These are phyloP conservation scores for Xenoacremonium recifei DNA, from an alignment of 2,329 filamentous ascomycete genomes.

Conservation along the genomic window DNA sequence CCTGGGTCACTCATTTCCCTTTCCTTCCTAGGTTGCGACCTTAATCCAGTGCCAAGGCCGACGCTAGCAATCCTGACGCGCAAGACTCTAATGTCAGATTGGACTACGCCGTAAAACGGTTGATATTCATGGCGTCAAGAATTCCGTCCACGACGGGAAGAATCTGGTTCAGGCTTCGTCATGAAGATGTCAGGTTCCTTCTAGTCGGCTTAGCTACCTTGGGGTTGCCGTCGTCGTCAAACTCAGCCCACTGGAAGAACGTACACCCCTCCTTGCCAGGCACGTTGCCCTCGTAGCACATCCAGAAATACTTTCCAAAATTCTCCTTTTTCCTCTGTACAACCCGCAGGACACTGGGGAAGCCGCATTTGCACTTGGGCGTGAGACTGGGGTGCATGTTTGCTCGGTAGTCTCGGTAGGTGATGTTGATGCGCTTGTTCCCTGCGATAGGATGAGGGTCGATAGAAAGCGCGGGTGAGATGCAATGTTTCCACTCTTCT, in stretches of 20 bases:
- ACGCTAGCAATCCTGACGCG: too few relatives aligned
- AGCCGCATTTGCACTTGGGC: constrained; percentile 72
- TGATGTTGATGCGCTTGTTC: constrained; percentile 85
- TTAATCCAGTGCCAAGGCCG: too few relatives aligned
- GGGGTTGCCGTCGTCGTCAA: constrained; percentile 83
- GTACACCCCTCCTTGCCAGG: constrained; percentile 68
- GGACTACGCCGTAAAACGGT: too few relatives aligned
- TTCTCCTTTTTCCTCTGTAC: constrained; percentile 77
- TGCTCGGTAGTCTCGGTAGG: constrained; percentile 82
- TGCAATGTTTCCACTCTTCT: constrained; percentile 91
- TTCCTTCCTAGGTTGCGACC: too few relatives aligned
- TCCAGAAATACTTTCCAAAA: constrained; percentile 85
- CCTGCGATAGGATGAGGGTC: constrained; percentile 82
- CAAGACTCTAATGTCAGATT: too few relatives aligned
- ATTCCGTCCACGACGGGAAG: too few relatives aligned
- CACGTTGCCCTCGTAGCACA: constrained; percentile 77
- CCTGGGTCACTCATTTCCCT: too few relatives aligned
- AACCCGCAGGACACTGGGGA: constrained; percentile 69
- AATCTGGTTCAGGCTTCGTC: too few relatives aligned
- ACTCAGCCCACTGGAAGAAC: constrained; percentile 83
- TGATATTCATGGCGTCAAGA: too few relatives aligned
- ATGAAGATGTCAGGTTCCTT: background rate
- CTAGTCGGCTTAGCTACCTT: constrained; percentile 11
- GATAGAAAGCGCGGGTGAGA: constrained; percentile 72
- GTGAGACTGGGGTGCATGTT: constrained; percentile 75